Conservation (phyloP, 352 stramenopile species). For the Thraustochytrium striatum region DNA sequence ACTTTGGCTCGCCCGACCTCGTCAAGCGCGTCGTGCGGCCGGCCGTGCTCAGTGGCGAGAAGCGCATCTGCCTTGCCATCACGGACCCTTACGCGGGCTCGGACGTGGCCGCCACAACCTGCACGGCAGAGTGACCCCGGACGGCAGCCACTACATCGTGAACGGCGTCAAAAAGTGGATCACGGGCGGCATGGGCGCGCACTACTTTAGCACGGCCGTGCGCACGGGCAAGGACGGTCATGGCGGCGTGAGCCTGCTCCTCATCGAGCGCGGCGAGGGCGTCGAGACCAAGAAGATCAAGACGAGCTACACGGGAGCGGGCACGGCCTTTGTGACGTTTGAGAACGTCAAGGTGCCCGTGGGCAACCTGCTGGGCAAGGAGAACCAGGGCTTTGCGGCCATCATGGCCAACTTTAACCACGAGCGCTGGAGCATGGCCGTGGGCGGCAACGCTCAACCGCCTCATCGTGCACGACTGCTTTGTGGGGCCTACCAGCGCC, state of each 20-base stretch:
- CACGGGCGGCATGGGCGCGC: not conserved
- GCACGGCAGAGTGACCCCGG: not conserved
- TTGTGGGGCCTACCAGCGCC: conserved; percentile 48
- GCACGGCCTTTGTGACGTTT: conserved; percentile 34
- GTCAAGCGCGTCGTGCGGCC: not conserved
- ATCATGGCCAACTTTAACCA: conserved; percentile 49
- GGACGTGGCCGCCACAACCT: conserved; percentile 30
- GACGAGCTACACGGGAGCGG: conserved; percentile 33
- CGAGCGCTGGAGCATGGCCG: conserved; percentile 40
- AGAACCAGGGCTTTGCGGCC: conserved; percentile 8
- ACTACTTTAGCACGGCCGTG: conserved; percentile 45
- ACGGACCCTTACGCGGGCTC: conserved; percentile 42
- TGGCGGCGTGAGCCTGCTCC: conserved; percentile 26
- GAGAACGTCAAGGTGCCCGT: conserved; percentile 49
- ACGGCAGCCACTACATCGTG: conserved; percentile 41
- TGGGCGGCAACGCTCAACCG: conserved; percentile 29
- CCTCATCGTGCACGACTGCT: conserved; percentile 42
- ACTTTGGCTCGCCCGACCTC: conserved; percentile 46
- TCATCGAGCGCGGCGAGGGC: conserved; percentile 39
- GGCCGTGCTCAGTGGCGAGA: conserved; percentile 18
- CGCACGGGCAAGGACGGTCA: conserved; percentile 29
- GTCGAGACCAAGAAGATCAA: conserved; percentile 48
- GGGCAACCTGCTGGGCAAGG: conserved; percentile 43
- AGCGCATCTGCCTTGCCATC: conserved; percentile 46
- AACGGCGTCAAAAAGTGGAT: conserved; percentile 51